These are phyloP conservation scores for Pichia phayaonensis DNA, from an alignment of 805 yeast genomes.

Conservation along the genomic window DNA sequence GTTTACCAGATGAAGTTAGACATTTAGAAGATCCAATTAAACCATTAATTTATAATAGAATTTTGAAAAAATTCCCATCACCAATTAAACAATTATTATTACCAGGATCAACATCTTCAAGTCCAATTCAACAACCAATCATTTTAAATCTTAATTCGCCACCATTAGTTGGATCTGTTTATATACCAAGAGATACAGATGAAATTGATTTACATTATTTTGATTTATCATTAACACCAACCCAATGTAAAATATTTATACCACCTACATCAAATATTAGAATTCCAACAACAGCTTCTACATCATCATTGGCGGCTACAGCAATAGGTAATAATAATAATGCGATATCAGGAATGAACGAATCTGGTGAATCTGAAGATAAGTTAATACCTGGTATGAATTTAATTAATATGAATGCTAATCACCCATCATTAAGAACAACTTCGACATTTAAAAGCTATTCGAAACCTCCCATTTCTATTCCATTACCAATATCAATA, in stretches of 20 bases:
- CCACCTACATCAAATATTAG: conserved; percentile 26
- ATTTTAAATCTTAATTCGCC: conserved; percentile 83
- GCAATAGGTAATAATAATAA: neutral
- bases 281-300: conserved; percentile 14
- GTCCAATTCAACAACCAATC: conserved; percentile 76
- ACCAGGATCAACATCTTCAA: conserved; percentile 60
- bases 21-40: conserved; percentile 74
- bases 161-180: conserved; percentile 90
- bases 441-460: conserved; percentile 1
- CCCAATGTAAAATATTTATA: conserved; percentile 24
- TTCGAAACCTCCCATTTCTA: neutral
- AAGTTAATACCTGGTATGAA: neutral
- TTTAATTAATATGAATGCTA: neutral
- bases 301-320: neutral
- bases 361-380: neutral
- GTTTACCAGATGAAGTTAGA: conserved; percentile 93
- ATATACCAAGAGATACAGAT: conserved; percentile 62
- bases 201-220: conserved; percentile 73
- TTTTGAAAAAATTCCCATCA: conserved; percentile 69
- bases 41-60: conserved; percentile 57
- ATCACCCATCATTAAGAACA: neutral
- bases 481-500: neutral
- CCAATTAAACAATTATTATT: conserved; percentile 78
- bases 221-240: conserved; percentile 21
- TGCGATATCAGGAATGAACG: neutral